These are phyloP conservation scores for Jacaranda copaia DNA, from an alignment of 257 asterid species.

Conservation along the genomic window DNA sequence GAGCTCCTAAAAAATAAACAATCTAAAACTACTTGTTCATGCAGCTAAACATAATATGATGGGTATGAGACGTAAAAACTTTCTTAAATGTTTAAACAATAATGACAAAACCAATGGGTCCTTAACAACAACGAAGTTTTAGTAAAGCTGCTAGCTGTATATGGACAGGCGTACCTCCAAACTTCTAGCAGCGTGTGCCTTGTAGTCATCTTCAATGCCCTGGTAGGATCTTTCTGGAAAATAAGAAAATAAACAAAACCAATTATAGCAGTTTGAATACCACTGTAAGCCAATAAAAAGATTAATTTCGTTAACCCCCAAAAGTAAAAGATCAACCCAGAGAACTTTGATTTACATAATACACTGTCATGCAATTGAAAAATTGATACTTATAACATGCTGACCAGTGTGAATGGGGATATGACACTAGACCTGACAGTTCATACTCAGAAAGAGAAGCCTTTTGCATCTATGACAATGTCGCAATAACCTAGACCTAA, in stretches of 20 bases:
- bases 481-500: slow-evolving; percentile 3
- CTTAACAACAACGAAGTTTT: not conserved
- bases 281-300: slow-evolving; percentile 1
- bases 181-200: slow-evolving; percentile 78
- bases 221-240: slow-evolving; percentile 72
- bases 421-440: not conserved
- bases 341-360: slow-evolving; percentile 10
- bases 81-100: no score
- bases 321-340: slow-evolving; percentile 11
- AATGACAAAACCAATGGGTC: not conserved
- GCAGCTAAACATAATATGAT: no score
- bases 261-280: not conserved
- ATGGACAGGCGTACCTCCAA: slow-evolving; percentile 74
- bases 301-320: not conserved
- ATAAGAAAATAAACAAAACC: slow-evolving; percentile 14
- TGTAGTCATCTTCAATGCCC: slow-evolving; percentile 92
- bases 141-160: not conserved
- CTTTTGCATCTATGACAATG: slow-evolving; percentile 11
- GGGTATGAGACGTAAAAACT: no score
- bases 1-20: no score
- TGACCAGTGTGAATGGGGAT: not conserved
- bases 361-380: not conserved
- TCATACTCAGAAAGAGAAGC: not conserved
- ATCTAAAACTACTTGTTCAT: no score
- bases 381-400: not conserved